Percentiles rank a stretch among this genome's conserved stretches.
These are phyloP conservation scores for Perkinsela sp. DNA, from an alignment of 208 protist genomes.

Conservation along the genomic window DNA sequence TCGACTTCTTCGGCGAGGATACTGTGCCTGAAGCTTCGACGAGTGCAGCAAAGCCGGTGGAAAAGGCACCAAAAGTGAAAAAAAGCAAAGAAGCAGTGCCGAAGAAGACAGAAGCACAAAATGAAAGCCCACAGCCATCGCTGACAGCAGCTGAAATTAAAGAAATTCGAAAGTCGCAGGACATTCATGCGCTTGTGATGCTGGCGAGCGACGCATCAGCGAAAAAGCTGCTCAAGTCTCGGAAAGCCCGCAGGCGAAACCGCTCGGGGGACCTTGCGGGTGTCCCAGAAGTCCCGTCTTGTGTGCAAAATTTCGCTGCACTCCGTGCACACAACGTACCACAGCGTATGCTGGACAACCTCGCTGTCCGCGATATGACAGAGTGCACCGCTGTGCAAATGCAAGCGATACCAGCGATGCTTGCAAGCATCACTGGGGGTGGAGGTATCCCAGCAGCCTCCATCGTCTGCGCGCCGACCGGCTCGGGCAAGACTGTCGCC, in stretches of 20 bases:
- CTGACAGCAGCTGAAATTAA: background rate
- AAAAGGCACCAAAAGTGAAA: background rate
- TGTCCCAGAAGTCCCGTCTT: background rate
- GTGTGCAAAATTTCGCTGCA: background rate
- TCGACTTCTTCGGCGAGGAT: background rate
- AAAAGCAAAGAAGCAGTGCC: background rate
- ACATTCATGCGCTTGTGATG: background rate
- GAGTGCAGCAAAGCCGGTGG: background rate
- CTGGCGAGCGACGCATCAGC: background rate
- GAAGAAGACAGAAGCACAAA: background rate
- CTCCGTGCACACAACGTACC: slow-evolving; percentile 10
- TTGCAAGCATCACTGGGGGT: slow-evolving; percentile 47
- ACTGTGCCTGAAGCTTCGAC: too few relatives aligned
- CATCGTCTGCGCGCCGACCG: slow-evolving; percentile 53
- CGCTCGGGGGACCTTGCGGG: background rate
- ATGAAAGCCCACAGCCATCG: background rate
- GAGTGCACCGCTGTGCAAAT: slow-evolving; percentile 84
- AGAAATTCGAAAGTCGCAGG: background rate
- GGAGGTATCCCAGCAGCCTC: slow-evolving; percentile 13
- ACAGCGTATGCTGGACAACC: slow-evolving; percentile 35
- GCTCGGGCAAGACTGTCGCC: slow-evolving; percentile 77
- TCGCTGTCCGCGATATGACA: slow-evolving; percentile 42
- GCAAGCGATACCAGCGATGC: slow-evolving; percentile 72
- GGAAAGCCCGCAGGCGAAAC: background rate
- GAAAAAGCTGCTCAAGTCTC: background rate